Percentiles rank a stretch among this genome's conserved stretches.
Conservation (phyloP, 495 filamentous ascomycete species). For the Aspergillus hancockii region DNA sequence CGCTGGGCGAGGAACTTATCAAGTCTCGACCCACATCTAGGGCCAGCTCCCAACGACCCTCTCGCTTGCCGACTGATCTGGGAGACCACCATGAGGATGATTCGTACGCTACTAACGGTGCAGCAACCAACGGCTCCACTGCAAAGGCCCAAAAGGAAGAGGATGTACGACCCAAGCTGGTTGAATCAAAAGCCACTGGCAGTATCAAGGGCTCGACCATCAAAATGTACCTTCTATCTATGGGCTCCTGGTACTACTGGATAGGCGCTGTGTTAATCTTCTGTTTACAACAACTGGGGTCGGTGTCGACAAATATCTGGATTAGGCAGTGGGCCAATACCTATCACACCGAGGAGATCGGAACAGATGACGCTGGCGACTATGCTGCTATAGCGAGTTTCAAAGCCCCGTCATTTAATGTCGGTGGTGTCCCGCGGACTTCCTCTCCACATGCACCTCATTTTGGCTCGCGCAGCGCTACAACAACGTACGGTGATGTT, state of each 20-base stretch:
- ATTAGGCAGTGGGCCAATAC: conserved; percentile 85
- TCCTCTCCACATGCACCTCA: conserved; percentile 32
- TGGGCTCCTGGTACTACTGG: conserved; percentile 98
- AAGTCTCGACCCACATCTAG: conserved; percentile 71
- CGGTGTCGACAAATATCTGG: conserved; percentile 88
- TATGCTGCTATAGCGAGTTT: conserved; percentile 44
- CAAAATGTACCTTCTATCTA: conserved; percentile 77
- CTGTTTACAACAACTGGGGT: conserved; percentile 74
- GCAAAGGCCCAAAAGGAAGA: conserved; percentile 46
- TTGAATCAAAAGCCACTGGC: conserved; percentile 77
- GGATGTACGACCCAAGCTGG: conserved; percentile 51
- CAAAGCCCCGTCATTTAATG: conserved; percentile 44
- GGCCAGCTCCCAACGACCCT: conserved; percentile 65
- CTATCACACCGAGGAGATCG: conserved; percentile 42
- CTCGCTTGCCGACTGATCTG: conserved; percentile 66
- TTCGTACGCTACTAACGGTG: conserved; percentile 26
- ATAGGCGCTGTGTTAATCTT: conserved; percentile 71
- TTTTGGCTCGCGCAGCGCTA: conserved; percentile 25
- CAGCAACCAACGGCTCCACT: conserved; percentile 37
- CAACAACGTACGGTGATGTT: conserved; percentile 52
- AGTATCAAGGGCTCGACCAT: conserved; percentile 86
- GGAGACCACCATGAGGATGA: conserved; percentile 31
- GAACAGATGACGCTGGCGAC: conserved; percentile 30
- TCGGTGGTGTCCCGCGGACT: conserved; percentile 39
- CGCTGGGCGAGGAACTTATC: conserved; percentile 77